These are phyloP conservation scores for Termitomyces sp. DNA, from an alignment of 768 basidiomycete genomes.

Conservation along the genomic window DNA sequence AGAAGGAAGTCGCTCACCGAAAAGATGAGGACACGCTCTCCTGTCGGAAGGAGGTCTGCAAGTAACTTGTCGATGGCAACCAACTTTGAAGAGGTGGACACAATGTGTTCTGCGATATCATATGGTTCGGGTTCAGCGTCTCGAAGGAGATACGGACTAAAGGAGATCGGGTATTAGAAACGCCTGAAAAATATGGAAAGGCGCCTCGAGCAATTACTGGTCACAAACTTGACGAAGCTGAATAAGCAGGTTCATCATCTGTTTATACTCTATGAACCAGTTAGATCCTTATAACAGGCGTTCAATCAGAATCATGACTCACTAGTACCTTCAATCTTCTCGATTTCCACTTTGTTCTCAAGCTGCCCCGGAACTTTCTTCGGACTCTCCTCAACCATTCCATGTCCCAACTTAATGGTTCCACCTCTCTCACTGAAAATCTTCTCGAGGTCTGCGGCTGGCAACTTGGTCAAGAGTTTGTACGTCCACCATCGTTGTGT, in stretches of 20 bases:
- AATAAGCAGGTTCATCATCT: constrained; percentile 64
- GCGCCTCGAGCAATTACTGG: constrained; percentile 35
- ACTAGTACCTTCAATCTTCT: constrained; percentile 19
- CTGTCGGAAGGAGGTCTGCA: constrained; percentile 48
- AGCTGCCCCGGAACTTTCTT: neutral
- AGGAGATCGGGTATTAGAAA: neutral
- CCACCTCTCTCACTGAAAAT: constrained; percentile 33
- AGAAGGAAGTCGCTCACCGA: constrained; percentile 34
- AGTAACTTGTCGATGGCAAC: constrained; percentile 57
- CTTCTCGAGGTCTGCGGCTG: constrained; percentile 39
- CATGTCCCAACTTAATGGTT: constrained; percentile 16
- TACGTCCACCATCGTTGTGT: constrained; percentile 61
- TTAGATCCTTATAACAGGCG: neutral
- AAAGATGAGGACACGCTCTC: constrained; percentile 64
- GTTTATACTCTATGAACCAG: constrained; percentile 37
- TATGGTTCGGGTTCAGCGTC: constrained; percentile 46
- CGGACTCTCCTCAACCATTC: constrained; percentile 21
- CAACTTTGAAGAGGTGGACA: constrained; percentile 51
- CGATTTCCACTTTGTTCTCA: constrained; percentile 22
- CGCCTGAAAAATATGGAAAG: neutral
- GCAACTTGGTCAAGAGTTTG: constrained; percentile 46
- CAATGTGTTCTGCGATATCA: constrained; percentile 47
- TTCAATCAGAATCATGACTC: constrained; percentile 14
- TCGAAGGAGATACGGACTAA: constrained; percentile 44
- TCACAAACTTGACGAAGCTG: constrained; percentile 69